Base-by-base conservation (phyloP, 345 rosid species). In the Cardamine occulta region DNA sequence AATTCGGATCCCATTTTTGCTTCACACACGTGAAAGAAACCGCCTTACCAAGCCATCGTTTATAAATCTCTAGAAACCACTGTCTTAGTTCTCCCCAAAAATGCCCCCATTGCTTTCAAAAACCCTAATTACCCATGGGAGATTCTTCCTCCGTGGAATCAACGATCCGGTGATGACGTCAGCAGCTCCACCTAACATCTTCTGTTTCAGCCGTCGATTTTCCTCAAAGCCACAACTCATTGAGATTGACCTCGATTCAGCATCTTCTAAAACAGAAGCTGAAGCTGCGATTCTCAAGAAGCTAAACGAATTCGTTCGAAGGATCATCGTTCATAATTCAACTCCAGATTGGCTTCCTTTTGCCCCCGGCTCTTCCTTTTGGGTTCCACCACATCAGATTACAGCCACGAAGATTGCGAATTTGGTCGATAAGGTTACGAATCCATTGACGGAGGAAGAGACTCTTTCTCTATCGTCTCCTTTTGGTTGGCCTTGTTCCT, bases 291-390 rank as follows among this genome's bases (percentile, higher is more conserved):
- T 68, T 29, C 56, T 71, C 18, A 72, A 68, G 69, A 79, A 69
- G 70, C 71, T 86, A 8, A 83, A 84, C 72, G 85, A 82, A 1
- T 67, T 81, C 42, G 58, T 86, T 34, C 66, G 82, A 7, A 78
- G 78, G 51, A 47, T 80, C 57, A 59, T 74, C 18, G 82, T 86
- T 26, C 79, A 74, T 32, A 82, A 79, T 10, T 80, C 86, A 15
- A 63, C 86, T 6, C 86, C 89, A 0, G 82, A 82, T 67, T 86
- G 87, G 87, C 83, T 86, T 2, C 85, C 86, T 55, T 80, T 86
- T 48, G 37, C 82, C 0, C 86, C 86, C 5, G 89, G 86, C 2
- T 74, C 82, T 10, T 86, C 89, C 35, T 86, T 84, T 51, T 82
- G 85, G 83, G 89, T 86, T 65, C 86, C 87, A 0, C 84, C 80